Conservation (phyloP, 192 early-diverging fungal genomes). For the Coemansia sp. region DNA sequence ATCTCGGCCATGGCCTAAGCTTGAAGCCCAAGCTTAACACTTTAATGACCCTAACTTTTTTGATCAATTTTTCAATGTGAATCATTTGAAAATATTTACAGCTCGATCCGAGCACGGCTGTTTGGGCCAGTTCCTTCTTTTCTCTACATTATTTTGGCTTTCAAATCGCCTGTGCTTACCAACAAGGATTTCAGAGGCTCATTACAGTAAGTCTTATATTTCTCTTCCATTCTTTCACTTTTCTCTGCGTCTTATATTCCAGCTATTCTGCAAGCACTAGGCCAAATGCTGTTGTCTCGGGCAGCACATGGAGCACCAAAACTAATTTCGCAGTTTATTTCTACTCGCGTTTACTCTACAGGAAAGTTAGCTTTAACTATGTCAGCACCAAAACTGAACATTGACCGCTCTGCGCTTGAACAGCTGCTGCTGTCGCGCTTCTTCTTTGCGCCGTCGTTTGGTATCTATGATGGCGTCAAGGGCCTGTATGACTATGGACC, state of each 20-base stretch:
- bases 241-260: neutral
- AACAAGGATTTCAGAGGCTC: neutral
- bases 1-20: conserved; percentile 4
- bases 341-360: conserved; percentile 20
- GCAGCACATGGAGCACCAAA: neutral
- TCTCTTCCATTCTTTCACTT: neutral
- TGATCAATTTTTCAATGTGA: neutral
- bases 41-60: neutral
- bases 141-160: conserved; percentile 1
- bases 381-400: conserved; percentile 32
- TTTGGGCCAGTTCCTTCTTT: neutral
- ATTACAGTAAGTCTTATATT: conserved; percentile 5
- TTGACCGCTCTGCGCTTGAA: conserved; percentile 69
- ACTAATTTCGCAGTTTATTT: conserved; percentile 9
- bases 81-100: neutral
- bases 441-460: conserved; percentile 95
- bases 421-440: conserved; percentile 86
- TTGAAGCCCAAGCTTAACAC: neutral
- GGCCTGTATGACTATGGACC: conserved; percentile 99
- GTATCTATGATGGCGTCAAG: conserved; percentile 93
- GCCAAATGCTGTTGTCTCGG: neutral
- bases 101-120: neutral
- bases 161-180: neutral
- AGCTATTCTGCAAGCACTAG: neutral
- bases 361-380: conserved; percentile 24